Percentiles rank a stretch among this genome's conserved stretches.
phyloP scores from a whole-genome alignment of 345 rosid genomes.

The Diplotaxis tenuifolia region DNA sequence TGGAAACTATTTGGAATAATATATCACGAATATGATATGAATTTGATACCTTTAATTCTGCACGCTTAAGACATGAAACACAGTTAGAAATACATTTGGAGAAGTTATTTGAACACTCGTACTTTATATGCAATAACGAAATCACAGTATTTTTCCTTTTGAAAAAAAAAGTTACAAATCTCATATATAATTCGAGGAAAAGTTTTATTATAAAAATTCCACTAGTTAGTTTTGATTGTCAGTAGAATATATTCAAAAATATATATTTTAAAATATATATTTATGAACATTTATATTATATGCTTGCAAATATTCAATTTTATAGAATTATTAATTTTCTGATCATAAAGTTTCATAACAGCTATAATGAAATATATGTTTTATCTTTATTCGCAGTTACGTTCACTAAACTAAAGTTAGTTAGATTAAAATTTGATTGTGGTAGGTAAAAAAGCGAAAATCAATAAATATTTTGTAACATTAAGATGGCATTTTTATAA shows the following conservation, averaged over 20 bases:
- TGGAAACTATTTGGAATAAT: constrained; percentile 27
- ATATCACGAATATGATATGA: constrained; percentile 30
- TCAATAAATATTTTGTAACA: not conserved
- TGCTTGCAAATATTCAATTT: not conserved
- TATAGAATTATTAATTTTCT: not conserved
- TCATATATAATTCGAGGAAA: not conserved
- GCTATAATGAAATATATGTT: not conserved
- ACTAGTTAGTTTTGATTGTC: not conserved
- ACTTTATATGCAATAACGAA: not conserved
- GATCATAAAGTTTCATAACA: not conserved
- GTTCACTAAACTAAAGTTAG: not conserved
- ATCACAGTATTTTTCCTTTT: not conserved
- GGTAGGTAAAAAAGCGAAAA: not conserved
- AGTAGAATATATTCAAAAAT: not conserved
- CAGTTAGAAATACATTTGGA: constrained; percentile 12
- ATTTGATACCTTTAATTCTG: constrained; percentile 15
- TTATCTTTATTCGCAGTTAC: not conserved
- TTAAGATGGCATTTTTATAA: not conserved
- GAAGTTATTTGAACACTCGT: not conserved
- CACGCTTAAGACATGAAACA: constrained; percentile 28
- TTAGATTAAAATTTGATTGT: not conserved
- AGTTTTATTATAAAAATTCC: not conserved
- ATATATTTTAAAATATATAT: not conserved
- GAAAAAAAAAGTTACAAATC: not conserved
- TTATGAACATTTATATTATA: not conserved